These are phyloP conservation scores for Russula ochroleuca DNA, from an alignment of 768 basidiomycete genomes.

Conservation along the genomic window DNA sequence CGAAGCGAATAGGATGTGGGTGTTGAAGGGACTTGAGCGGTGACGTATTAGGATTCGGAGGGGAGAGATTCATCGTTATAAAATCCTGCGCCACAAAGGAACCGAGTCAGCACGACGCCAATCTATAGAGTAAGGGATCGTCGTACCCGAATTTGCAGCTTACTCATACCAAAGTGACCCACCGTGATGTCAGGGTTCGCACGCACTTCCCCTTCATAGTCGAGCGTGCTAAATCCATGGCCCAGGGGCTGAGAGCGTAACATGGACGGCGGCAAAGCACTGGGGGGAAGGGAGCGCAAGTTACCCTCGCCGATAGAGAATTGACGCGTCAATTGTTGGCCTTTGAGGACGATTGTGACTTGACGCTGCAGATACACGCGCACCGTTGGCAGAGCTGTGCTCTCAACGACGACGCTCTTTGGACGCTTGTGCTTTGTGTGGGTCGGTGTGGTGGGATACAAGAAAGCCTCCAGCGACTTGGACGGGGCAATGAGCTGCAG, in stretches of 20 bases:
- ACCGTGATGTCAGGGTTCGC: slow-evolving; percentile 38
- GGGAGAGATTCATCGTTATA: slow-evolving; percentile 47
- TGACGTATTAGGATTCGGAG: slow-evolving; percentile 36
- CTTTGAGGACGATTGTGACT: slow-evolving; percentile 37
- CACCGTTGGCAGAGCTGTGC: slow-evolving; percentile 31
- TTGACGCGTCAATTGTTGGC: slow-evolving; percentile 40
- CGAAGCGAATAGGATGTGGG: slow-evolving; percentile 51
- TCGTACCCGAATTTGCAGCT: slow-evolving; percentile 49
- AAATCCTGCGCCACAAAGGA: slow-evolving; percentile 48
- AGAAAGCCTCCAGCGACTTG: slow-evolving; percentile 45
- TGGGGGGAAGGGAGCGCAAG: slow-evolving; percentile 43
- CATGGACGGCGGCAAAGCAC: slow-evolving; percentile 29
- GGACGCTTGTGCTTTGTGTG: slow-evolving; percentile 22
- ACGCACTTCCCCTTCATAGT: slow-evolving; percentile 57
- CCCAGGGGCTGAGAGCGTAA: slow-evolving; percentile 27
- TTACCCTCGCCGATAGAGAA: slow-evolving; percentile 46
- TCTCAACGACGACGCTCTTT: slow-evolving; percentile 20
- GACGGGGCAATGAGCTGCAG: slow-evolving; percentile 52
- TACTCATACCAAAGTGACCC: slow-evolving; percentile 46
- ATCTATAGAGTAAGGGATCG: too few relatives aligned
- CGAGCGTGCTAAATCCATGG: slow-evolving; percentile 41
- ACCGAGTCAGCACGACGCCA: neutral
- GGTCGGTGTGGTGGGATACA: slow-evolving; percentile 31
- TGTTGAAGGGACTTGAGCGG: slow-evolving; percentile 40
- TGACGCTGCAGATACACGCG: slow-evolving; percentile 55